These are phyloP conservation scores for Candida nemodendra DNA, from an alignment of 805 yeast genomes.

Conservation along the genomic window DNA sequence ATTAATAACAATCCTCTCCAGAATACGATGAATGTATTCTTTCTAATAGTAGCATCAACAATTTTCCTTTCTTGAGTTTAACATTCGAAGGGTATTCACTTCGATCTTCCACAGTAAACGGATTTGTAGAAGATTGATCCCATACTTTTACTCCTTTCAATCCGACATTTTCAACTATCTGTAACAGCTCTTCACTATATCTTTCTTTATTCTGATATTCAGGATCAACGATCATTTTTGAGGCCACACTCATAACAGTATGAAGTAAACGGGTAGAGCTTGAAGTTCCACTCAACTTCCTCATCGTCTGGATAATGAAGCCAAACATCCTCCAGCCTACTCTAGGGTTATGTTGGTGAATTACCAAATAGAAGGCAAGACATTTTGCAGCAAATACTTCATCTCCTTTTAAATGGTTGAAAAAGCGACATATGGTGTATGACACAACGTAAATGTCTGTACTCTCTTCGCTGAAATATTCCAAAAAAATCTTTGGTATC, in stretches of 20 bases:
- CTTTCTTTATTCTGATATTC: constrained; percentile 29
- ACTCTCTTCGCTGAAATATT: constrained; percentile 1
- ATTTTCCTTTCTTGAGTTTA: constrained; percentile 7
- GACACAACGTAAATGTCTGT: constrained; percentile 16
- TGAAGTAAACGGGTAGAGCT: constrained; percentile 25
- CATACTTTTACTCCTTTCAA: constrained; percentile 23
- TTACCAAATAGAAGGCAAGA: constrained; percentile 17
- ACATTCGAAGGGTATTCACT: constrained; percentile 3
- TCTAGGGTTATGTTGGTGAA: constrained; percentile 11
- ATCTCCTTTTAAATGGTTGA: constrained; percentile 22
- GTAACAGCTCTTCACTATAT: constrained; percentile 19
- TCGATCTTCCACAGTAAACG: constrained; percentile 10
- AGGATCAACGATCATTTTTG: constrained; percentile 29
- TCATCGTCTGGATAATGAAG: constrained; percentile 16
- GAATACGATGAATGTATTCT: constrained; percentile 19
- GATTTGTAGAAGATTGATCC: constrained; percentile 15
- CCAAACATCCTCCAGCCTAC: constrained; percentile 22
- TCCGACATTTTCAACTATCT: constrained; percentile 21
- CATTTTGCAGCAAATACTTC: constrained; percentile 26
- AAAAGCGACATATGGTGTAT: constrained; percentile 19
- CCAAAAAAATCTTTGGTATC: constrained; percentile 36
- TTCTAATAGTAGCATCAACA: constrained; percentile 15
- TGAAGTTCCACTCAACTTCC: constrained; percentile 24
- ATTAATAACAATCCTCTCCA: constrained; percentile 21
- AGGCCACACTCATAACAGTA: constrained; percentile 22